Evolutionary conservation across 2,329 filamentous ascomycete genomes (phyloP), one percentile per base, ranked within the genome.

Genomic region (Lasiodiplodia sp.): DNA sequence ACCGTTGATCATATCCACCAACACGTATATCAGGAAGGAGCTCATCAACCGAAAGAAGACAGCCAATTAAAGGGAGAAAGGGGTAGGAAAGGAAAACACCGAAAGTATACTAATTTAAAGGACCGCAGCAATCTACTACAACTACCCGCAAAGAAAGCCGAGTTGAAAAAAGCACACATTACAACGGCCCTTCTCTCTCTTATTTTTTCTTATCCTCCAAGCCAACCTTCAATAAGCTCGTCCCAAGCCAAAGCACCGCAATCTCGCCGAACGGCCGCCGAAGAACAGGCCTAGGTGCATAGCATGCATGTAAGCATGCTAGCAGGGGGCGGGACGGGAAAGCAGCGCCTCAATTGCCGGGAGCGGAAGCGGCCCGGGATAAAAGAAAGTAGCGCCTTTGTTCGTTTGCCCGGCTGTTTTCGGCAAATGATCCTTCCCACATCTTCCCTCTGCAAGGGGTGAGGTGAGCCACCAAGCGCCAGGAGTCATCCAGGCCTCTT

Each of bases 291-390:
- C 44, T 47, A 47, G 44, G 44, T 21, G 44, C 44, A 47, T 47
- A 47, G n/a, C 44, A 47, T 21, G 44, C 44, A 47, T 47, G 44
- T 47, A 47, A 47, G 44, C 44, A 47, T 47, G 44, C 44, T 47
- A 47, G 44, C 44, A 47, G 44, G 44, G 44, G 44, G 44, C 44
- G 44, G 44, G 44, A 47, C 44, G 44, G 44, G 44, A 47, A 47
- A 47, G 18, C 44, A 47, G 44, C 44, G 44, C 44, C 44, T 47
- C 44, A 34, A 58, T 25, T 11, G 37, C 34, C 56, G 56, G 56
- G 34, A 58, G 56, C 37, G 56, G 56, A 23, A 58, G 56, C 56
- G 56, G 56, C 56, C 56, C 56, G 56, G 38, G 34, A 31, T 28
- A 18, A 53, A 53, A 47, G 44, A 47, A 47, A 47, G 44, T 47